Evolutionary conservation across 1,284 basidiomycete species (phyloP), one percentile per base, ranked within the genome.

Genomic region (Cryptococcus sp.): DNA sequence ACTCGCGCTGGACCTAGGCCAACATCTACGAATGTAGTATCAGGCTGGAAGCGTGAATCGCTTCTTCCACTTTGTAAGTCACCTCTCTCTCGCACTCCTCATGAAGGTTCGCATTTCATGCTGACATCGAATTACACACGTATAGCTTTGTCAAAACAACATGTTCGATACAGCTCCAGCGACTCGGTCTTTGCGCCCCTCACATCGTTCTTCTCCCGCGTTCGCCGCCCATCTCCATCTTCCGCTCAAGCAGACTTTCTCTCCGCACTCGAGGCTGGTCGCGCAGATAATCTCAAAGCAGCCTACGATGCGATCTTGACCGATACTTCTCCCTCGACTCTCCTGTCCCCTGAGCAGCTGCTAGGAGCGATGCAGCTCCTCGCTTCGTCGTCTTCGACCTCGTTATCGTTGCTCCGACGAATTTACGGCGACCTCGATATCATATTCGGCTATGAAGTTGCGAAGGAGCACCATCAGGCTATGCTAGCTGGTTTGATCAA

Each of bases 401-500:
- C 57, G 3, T 27, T 62, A 6, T 19, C 30, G 19, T 48, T 67
- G 17, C 57, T 65, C n/a, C 48, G 55, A 23, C 47, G 55, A 40
- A 55, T 67, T 8, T 64, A 57, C 41, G 54, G 39, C 17, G 65
- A 67, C 50, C 35, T 60, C 15, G 47, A 41, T 4, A 40, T 39
- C 17, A 45, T 50, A 13, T 60, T 60, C 22, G 60, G 55, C n/a
- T 54, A 62, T 39, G 15, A 38, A 5, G 27, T 52, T 5, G 19
- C 42, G 19, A 42, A 38, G 13, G 38, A 30, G n/a, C 51, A 54
- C 27, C 50, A 50, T 27, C 25, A 42, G 10, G 30, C 46, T 2
- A 27, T 63, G 19, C 30, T 65, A 0, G 22, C 25, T 19, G 55
- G 41, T 13, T 47, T 63, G 10, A 45, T 49, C 11, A 47, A 47